Percentiles rank a stretch among this genome's conserved stretches.
phyloP scores from a whole-genome alignment of 768 basidiomycete genomes.

The Saitozyma sp. region DNA sequence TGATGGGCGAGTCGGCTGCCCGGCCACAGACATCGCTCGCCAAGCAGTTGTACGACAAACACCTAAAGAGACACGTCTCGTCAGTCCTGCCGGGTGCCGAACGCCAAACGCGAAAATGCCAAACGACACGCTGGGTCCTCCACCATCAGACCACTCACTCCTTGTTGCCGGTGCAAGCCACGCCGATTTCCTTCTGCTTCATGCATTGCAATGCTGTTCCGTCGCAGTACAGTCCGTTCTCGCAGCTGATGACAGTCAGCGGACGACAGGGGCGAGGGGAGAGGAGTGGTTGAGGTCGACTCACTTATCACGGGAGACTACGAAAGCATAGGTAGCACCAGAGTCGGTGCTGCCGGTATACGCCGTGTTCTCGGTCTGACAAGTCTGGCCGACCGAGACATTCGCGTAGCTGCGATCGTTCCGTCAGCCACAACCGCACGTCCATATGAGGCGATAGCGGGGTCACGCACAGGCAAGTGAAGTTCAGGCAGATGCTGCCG shows the following conservation, averaged over 20 bases:
- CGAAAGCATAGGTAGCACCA: conserved; percentile 67
- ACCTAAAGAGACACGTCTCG: conserved; percentile 56
- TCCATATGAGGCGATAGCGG: neutral
- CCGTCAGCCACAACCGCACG: neutral
- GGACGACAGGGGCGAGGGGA: neutral
- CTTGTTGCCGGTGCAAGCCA: conserved; percentile 61
- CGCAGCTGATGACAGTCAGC: conserved; percentile 62
- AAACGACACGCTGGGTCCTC: neutral
- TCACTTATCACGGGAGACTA: conserved; percentile 67
- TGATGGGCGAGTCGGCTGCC: conserved; percentile 62
- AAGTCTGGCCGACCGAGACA: conserved; percentile 64
- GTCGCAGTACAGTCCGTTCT: conserved; percentile 74
- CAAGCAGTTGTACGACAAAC: conserved; percentile 73
- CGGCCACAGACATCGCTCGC: conserved; percentile 63
- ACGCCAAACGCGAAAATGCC: neutral
- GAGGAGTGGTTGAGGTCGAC: conserved; percentile 54
- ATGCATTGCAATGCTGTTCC: conserved; percentile 62
- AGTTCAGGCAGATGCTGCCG: conserved; percentile 80
- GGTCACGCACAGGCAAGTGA: conserved; percentile 67
- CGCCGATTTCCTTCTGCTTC: conserved; percentile 62
- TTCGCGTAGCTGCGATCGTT: conserved; percentile 71
- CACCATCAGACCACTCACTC: conserved; percentile 53
- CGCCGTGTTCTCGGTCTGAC: conserved; percentile 73
- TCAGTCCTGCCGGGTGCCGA: neutral
- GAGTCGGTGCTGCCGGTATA: conserved; percentile 68